A percentile compares a stretch with the other conserved stretches of the same genome.
Evolutionary conservation across 176 grass and related monocot genomes (phyloP).

Genomic region (Musa troglodytarum): DNA sequence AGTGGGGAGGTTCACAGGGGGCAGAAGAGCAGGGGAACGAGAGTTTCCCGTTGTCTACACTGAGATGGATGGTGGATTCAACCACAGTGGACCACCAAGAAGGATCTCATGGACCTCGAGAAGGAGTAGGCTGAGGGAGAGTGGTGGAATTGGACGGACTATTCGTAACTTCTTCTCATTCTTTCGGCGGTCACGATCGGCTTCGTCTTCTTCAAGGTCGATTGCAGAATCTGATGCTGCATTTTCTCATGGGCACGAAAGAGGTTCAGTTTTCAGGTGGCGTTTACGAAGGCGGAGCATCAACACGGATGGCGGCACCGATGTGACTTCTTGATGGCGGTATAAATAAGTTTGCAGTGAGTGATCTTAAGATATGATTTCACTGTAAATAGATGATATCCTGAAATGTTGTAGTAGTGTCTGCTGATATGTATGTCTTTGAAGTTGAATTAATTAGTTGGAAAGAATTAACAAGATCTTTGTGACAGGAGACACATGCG

Average conservation of each 20-base stretch:
- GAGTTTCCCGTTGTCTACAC: conserved; percentile 1
- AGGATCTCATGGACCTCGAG: neutral
- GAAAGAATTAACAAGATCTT: neutral
- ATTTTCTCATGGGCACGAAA: neutral
- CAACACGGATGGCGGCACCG: neutral
- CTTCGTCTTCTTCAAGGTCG: neutral
- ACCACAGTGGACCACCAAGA: conserved; percentile 2
- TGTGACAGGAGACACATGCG: neutral
- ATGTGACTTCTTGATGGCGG: neutral
- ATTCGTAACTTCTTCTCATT: conserved; percentile 7
- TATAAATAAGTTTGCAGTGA: neutral
- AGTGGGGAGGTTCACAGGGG: neutral
- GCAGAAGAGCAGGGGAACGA: neutral
- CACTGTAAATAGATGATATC: neutral
- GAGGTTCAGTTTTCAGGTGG: neutral
- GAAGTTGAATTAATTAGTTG: neutral
- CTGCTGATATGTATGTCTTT: neutral
- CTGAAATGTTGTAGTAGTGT: neutral
- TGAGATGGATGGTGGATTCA: conserved; percentile 10
- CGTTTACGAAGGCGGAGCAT: neutral
- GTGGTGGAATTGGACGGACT: neutral
- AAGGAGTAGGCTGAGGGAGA: neutral
- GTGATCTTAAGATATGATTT: neutral
- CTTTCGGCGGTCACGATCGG: neutral
- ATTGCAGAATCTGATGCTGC: neutral